A percentile compares a stretch with the other conserved stretches of the same genome.
phyloP scores from a whole-genome alignment of 257 asterid species.

The Solanum sparsipilum region DNA sequence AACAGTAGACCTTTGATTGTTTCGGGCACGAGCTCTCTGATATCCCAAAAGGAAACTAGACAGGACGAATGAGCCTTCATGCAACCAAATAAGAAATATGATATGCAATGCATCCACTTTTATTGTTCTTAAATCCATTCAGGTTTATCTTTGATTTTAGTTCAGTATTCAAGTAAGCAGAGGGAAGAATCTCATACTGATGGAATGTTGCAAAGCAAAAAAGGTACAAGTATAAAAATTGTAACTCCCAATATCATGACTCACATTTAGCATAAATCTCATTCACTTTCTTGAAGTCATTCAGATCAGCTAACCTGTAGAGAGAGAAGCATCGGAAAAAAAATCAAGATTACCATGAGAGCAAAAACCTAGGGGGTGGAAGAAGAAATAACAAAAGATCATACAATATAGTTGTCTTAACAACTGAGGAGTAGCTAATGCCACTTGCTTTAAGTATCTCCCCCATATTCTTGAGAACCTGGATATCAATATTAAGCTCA shows the following conservation, averaged over 20 bases:
- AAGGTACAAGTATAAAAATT: background rate
- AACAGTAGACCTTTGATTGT: background rate
- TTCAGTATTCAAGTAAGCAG: background rate
- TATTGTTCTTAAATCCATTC: background rate
- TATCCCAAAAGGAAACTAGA: background rate
- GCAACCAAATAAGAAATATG: background rate
- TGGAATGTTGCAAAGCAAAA: background rate
- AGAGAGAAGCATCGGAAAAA: background rate
- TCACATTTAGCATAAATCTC: slow-evolving; percentile 93
- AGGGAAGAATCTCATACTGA: background rate
- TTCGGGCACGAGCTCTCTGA: background rate
- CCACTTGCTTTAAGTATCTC: slow-evolving; percentile 97
- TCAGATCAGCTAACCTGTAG: slow-evolving; percentile 93
- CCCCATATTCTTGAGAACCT: slow-evolving; percentile 96
- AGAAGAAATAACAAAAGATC: slow-evolving; percentile 11
- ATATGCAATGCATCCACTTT: background rate
- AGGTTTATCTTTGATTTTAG: background rate
- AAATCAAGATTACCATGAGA: background rate
- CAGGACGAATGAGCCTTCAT: background rate
- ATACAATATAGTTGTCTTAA: slow-evolving; percentile 94
- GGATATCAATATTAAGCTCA: background rate
- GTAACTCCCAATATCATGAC: slow-evolving; percentile 8
- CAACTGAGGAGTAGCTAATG: slow-evolving; percentile 78
- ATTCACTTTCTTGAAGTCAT: slow-evolving; percentile 88
- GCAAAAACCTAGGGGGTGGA: background rate